These are phyloP conservation scores for Jackrogersella multiformis DNA, from an alignment of 495 filamentous ascomycete genomes.

Conservation along the genomic window DNA sequence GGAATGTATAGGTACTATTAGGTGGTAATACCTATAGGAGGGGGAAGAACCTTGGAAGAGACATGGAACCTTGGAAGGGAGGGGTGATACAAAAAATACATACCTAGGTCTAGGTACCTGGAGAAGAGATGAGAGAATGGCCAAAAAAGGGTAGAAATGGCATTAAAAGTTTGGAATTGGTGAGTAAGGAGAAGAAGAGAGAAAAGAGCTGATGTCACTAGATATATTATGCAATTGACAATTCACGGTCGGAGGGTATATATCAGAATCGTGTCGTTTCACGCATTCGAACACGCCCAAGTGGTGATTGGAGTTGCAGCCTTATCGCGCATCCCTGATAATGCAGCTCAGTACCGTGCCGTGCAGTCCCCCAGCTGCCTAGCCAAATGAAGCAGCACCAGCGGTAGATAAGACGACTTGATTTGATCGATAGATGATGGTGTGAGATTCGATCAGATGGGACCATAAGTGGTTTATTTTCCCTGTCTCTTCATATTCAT, in stretches of 20 bases:
- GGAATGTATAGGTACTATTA: no score
- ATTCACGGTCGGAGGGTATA: constrained; percentile 29
- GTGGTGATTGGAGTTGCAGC: constrained; percentile 45
- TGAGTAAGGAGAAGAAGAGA: constrained; percentile 34
- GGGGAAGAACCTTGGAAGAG: constrained; percentile 3
- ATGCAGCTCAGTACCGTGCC: constrained; percentile 28
- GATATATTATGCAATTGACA: constrained; percentile 20
- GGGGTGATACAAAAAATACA: not conserved
- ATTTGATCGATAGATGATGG: constrained; percentile 40
- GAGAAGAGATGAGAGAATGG: constrained; percentile 7
- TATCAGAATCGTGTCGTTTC: constrained; percentile 41
- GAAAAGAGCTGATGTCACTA: not conserved
- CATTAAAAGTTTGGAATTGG: constrained; percentile 14
- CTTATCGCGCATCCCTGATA: constrained; percentile 54
- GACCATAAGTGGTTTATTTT: constrained; percentile 30
- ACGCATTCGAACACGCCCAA: constrained; percentile 31
- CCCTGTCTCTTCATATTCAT: constrained; percentile 11
- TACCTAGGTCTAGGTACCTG: no score
- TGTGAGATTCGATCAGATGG: constrained; percentile 42
- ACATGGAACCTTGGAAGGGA: not conserved
- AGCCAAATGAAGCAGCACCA: constrained; percentile 23
- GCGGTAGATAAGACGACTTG: constrained; percentile 49
- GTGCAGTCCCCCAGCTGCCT: constrained; percentile 14
- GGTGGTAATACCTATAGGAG: not conserved
- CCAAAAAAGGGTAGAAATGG: constrained; percentile 6